Evolutionary conservation across 1,284 basidiomycete genomes (phyloP), one percentile per base, ranked within the genome.

Genomic region (Tilletia walkeri): DNA sequence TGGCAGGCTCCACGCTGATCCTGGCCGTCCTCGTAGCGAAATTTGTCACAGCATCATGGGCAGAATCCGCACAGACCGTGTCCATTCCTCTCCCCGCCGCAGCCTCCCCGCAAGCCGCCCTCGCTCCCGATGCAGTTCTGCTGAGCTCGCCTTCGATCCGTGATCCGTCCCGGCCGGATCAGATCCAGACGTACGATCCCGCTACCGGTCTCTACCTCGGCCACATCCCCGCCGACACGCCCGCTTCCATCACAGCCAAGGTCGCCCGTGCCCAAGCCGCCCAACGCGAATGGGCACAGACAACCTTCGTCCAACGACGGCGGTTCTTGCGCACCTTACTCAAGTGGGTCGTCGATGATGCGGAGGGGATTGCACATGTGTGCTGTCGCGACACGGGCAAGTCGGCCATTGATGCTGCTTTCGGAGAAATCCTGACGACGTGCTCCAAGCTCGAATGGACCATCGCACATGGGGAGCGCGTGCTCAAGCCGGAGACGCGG

Each of bases 321-420:
- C 88, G 90, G 73, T 89, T 97, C 50, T 86, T 98, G 77, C 87
- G 92, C 47, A 95, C 91, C 76, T 84, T 99, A 76, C 88, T 93
- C 77, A 90, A 91, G 73, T 99, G 95, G 95, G 87, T 95, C 14
- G 89, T 95, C 38, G 89, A 90, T 75, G 93, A 95, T 77, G 89
- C 94, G 85, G 91, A 95, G 71, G 85, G 86, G 24, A 93, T 94
- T 78, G 92, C 92, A 6, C 87, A 90, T 63, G 91, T 96, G n/a
- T 93, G 93, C 47, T 93, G 92, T 80, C 87, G 95, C 48, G 95
- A 99, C 84, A 94, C 94, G 0, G 95, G 95, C 70, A 99, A 98
- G 87, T 98, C 95, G 45, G 94, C 80, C n/a, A 71, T 83, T 61
- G 82, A 88, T 86, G 59, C 88, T 91, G 78, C 86, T 86, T 69